These are phyloP conservation scores for Sindora glabra DNA, from an alignment of 306 rosid genomes.

Conservation along the genomic window DNA sequence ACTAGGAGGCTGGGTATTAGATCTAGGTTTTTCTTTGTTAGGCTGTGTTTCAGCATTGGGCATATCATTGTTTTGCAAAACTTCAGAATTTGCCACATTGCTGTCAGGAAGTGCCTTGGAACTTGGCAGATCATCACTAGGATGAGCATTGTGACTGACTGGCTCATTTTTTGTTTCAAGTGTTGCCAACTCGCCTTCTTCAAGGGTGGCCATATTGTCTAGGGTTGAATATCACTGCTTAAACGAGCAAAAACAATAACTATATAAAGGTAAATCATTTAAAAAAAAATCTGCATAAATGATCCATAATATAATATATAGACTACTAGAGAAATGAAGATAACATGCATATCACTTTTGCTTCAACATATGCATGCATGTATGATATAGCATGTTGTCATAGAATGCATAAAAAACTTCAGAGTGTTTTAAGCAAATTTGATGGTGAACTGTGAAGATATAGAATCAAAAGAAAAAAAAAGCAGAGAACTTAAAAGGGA, in stretches of 20 bases:
- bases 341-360: not conserved
- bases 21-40: not conserved
- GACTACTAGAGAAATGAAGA: not conserved
- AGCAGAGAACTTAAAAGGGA: too few relatives aligned
- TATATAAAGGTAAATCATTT: not conserved
- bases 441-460: not conserved
- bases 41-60: slow-evolving; percentile 5
- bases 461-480: too few relatives aligned
- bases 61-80: slow-evolving; percentile 9
- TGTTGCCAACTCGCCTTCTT: slow-evolving; percentile 33
- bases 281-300: not conserved
- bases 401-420: not conserved
- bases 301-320: not conserved
- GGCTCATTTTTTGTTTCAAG: slow-evolving; percentile 13
- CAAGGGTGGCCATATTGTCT: slow-evolving; percentile 36
- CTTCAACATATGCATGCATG: not conserved
- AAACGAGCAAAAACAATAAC: slow-evolving; percentile 5
- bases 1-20: slow-evolving; percentile 15
- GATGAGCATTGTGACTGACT: slow-evolving; percentile 7
- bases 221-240: slow-evolving; percentile 26
- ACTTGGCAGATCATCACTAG: slow-evolving; percentile 11
- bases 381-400: not conserved
- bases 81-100: slow-evolving; percentile 6
- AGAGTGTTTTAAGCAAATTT: not conserved
- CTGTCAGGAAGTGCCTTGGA: slow-evolving; percentile 6